Base-by-base conservation (phyloP, 345 rosid genomes). In the Citrus maxima region DNA sequence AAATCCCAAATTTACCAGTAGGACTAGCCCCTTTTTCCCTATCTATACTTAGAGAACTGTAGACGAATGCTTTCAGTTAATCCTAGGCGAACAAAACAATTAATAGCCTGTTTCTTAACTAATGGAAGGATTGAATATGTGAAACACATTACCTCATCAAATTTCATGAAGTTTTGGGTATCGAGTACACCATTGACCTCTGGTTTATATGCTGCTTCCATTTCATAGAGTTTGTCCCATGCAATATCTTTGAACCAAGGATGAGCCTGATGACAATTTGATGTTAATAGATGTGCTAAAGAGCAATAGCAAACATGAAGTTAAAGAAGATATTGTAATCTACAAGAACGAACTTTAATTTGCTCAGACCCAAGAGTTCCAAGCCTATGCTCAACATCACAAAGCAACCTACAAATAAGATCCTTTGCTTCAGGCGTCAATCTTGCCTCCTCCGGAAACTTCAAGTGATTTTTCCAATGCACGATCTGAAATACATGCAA, bases 181-280 rank as follows among this genome's bases (percentile, higher is more conserved):
- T 95, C 98, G 67, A 95, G 92, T 75, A 93, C 93, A 70, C 95
- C 95, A 74, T 91, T 74, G 70, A 95, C 95, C 77, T 90, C 84
- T 32, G 98, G 98, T 79, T 91, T 93, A 84, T 92, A 95, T 75
- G 97, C 98, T 79, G 98, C 98, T 65, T 95, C 98, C 89, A 83
- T 83, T 77, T 89, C 93, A 61, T 93, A 95, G 75, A 95, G 91
- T 80, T 78, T 91, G 30, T 93, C 88, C 98, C 98, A 95, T 63
- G 64, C 73, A 80, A 92, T 68, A 79, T 86, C 98, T 88, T 87
- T 95, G 91, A 93, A 93, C 98, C 98, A 95, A 82, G 98, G 93
- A 89, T 95, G 97, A 85, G 87, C 94, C 97, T 95, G 82, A 72
- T 54, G 40, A 67, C 61, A 62, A 65, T 73, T 27, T 46, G 74